Evolutionary conservation across 208 protist genomes (phyloP).

Genomic region (Crithidia fasciculata): DNA sequence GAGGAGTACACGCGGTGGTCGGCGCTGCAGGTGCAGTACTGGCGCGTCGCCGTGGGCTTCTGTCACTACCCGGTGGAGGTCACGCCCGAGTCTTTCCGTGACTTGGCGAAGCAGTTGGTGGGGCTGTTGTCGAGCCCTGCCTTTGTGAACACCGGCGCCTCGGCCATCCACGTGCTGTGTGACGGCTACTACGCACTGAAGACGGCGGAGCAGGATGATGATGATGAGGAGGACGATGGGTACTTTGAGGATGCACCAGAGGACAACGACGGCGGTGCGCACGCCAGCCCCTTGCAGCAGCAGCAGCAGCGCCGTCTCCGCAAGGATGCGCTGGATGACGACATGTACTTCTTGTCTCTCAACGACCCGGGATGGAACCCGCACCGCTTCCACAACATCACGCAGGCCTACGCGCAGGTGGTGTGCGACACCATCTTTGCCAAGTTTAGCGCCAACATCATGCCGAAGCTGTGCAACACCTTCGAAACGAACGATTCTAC

Average conservation of each 20-base stretch:
- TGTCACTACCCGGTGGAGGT: slow-evolving; percentile 81
- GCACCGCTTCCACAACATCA: slow-evolving; percentile 86
- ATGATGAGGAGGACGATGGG: slow-evolving; percentile 49
- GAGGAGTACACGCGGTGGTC: slow-evolving; percentile 72
- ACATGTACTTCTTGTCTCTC: slow-evolving; percentile 67
- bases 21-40: slow-evolving; percentile 77
- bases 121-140: slow-evolving; percentile 55
- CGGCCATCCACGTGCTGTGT: slow-evolving; percentile 79
- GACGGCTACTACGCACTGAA: slow-evolving; percentile 70
- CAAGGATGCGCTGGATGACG: slow-evolving; percentile 78
- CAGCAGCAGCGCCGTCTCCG: slow-evolving; percentile 11
- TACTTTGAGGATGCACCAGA: slow-evolving; percentile 8
- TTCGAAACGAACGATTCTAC: slow-evolving; percentile 83
- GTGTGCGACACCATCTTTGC: slow-evolving; percentile 79
- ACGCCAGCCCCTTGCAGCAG: neutral
- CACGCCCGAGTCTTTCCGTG: slow-evolving; percentile 73
- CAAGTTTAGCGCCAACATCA: slow-evolving; percentile 89
- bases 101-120: slow-evolving; percentile 83
- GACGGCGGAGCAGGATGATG: slow-evolving; percentile 46
- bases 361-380: slow-evolving; percentile 80
- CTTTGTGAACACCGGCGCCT: slow-evolving; percentile 80
- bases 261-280: neutral
- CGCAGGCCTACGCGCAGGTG: slow-evolving; percentile 52
- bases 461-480: slow-evolving; percentile 88
- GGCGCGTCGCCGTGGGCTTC: slow-evolving; percentile 80